Evolutionary conservation across 2,329 filamentous ascomycete genomes (phyloP).

Genomic region (Beauveria varroae): DNA sequence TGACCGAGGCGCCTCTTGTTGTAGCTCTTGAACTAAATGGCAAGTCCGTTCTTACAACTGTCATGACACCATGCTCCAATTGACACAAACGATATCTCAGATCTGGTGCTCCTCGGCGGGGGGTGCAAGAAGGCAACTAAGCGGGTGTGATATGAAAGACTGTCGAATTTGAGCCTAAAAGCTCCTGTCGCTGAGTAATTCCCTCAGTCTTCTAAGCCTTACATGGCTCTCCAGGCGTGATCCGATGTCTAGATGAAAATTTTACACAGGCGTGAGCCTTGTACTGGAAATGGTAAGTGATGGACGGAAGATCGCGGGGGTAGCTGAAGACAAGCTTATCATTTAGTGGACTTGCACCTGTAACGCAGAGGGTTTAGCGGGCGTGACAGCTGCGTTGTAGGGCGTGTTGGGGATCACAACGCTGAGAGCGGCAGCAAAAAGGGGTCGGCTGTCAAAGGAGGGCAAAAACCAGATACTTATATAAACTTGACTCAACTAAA

Average conservation of each 20-base stretch:
- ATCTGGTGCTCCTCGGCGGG: background rate
- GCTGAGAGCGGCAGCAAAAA: too few species aligned
- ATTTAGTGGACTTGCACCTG: background rate
- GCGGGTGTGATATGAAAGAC: background rate
- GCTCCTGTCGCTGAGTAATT: background rate
- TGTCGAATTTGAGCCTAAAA: background rate
- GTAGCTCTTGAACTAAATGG: background rate
- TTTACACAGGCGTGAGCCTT: background rate
- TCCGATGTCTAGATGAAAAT: background rate
- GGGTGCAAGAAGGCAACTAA: background rate
- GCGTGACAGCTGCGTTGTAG: background rate
- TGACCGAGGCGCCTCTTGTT: background rate
- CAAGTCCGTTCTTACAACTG: background rate
- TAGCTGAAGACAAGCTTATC: background rate
- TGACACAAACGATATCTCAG: background rate
- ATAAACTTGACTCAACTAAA: too few species aligned
- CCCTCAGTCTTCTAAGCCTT: background rate
- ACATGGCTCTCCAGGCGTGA: background rate
- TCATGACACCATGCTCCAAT: background rate
- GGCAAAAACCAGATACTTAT: too few species aligned
- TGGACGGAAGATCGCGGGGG: background rate
- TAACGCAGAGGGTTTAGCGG: background rate
- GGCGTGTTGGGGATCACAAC: too few species aligned
- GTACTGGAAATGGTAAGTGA: background rate
- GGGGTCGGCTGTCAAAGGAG: too few species aligned